Conservation (phyloP, 805 yeast species). For the Saccharomyces paradoxus region DNA sequence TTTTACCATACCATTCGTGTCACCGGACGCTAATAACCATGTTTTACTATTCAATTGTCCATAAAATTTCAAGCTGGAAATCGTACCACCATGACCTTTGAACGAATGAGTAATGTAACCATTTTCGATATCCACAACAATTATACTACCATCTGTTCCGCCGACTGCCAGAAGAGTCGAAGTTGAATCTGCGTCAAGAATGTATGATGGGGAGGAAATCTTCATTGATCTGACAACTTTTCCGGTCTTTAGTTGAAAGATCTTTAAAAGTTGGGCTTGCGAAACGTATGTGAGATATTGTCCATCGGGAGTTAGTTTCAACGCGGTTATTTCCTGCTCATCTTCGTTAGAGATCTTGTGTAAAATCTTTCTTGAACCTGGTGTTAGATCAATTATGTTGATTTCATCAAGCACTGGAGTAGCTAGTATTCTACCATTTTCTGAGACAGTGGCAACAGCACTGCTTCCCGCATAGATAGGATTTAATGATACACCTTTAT, state of each 20-base stretch:
- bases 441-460: constrained; percentile 60
- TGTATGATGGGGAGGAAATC: constrained; percentile 73
- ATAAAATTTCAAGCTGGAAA: constrained; percentile 65
- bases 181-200: constrained; percentile 67
- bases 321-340: constrained; percentile 68
- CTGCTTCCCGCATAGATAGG: constrained; percentile 84
- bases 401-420: constrained; percentile 76
- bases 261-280: constrained; percentile 72
- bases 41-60: constrained; percentile 60
- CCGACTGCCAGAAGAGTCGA: constrained; percentile 88
- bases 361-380: constrained; percentile 30
- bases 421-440: constrained; percentile 57
- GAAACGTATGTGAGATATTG: constrained; percentile 61
- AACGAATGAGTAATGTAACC: constrained; percentile 83
- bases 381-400: constrained; percentile 53
- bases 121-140: constrained; percentile 87
- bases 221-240: constrained; percentile 45
- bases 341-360: constrained; percentile 71
- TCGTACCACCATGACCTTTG: constrained; percentile 87
- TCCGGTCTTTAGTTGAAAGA: constrained; percentile 38
- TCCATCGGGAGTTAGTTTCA: constrained; percentile 74
- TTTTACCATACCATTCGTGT: constrained; percentile 47
- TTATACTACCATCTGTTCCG: constrained; percentile 85
- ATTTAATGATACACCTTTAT: constrained; percentile 39
- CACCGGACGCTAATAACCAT: constrained; percentile 77